A percentile compares a stretch with the other conserved stretches of the same genome.
Evolutionary conservation across 805 yeast genomes (phyloP).

Genomic region (Starmerella stigmatis): DNA sequence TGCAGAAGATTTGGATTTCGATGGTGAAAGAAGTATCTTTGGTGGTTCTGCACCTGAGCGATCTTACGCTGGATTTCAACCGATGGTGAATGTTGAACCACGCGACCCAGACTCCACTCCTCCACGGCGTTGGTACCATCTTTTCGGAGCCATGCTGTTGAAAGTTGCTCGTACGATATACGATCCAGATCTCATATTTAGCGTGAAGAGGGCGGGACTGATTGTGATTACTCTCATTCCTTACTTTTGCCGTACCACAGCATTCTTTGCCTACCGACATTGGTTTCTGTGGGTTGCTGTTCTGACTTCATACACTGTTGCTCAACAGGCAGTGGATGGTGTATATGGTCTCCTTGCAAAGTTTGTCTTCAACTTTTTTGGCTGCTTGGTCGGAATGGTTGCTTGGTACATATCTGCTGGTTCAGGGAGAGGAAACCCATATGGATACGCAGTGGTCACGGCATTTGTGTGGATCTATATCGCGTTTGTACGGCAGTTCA

Average conservation of each 20-base stretch:
- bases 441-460: slow-evolving; percentile 29
- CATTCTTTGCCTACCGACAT: slow-evolving; percentile 20
- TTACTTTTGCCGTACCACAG: slow-evolving; percentile 24
- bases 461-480: slow-evolving; percentile 25
- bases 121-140: slow-evolving; percentile 25
- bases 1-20: slow-evolving; percentile 12
- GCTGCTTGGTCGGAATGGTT: slow-evolving; percentile 29
- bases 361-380: slow-evolving; percentile 27
- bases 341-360: slow-evolving; percentile 26
- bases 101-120: slow-evolving; percentile 30
- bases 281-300: slow-evolving; percentile 30
- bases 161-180: slow-evolving; percentile 4
- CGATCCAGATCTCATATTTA: slow-evolving; percentile 21
- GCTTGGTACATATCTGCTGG: slow-evolving; percentile 32
- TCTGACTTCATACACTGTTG: slow-evolving; percentile 27
- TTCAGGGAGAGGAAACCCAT: slow-evolving; percentile 29
- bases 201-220: slow-evolving; percentile 25
- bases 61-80: slow-evolving; percentile 15
- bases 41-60: slow-evolving; percentile 8
- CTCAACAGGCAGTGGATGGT: slow-evolving; percentile 30
- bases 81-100: slow-evolving; percentile 17
- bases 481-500: slow-evolving; percentile 28
- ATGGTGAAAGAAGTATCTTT: slow-evolving; percentile 10
- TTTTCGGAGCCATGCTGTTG: slow-evolving; percentile 18
- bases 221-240: slow-evolving; percentile 25